Evolutionary conservation across 805 yeast species (phyloP), one percentile per base, ranked within the genome.

Genomic region (Ogataea kodamae): DNA sequence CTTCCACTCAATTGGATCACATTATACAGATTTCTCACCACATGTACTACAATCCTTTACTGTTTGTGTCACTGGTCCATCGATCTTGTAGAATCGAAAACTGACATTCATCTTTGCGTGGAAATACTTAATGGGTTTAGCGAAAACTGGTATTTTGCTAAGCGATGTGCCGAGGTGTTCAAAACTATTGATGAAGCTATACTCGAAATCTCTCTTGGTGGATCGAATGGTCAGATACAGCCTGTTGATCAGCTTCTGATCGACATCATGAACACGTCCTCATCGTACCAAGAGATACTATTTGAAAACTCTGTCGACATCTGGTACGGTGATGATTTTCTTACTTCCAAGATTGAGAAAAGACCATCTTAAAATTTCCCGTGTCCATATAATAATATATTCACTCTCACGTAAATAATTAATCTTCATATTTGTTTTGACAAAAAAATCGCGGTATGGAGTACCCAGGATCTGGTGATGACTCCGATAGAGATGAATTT

Each of bases 1-100:
- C 47, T 72, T 19, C 77, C 76, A 0, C 48, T 68, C 38, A 70
- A 68, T 37, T 72, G 78, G 78, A 65, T 69, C 13, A 68, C 74
- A 1, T 46, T 68, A 7, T 65, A 68, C 43, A 57, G 73, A 33
- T 64, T 72, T 16, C 39, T 72, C 18, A 64, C 70, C 10, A 61
- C 62, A n/a, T 69, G 75, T 48, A 64, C 73, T 13, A 65, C 72
- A 1, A 56, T 72, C 12, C 45, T 72, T 2, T 68, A 62, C 43
- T 71, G 76, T 43, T 41, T 72, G 12, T 65, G 72, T 31, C 67
- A 65, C 27, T 64, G 71, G 64, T 56, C 66, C 22, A 64, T 70
- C 19, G 74, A 73, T 46, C 47, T 70, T 13, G 50, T 60, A 10
- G 72, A 65, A 37, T 59, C 72, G 18, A 66, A 68, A 40, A 61